phyloP scores from a whole-genome alignment of 306 rosid genomes.

The Elaeagnus macrophylla region DNA sequence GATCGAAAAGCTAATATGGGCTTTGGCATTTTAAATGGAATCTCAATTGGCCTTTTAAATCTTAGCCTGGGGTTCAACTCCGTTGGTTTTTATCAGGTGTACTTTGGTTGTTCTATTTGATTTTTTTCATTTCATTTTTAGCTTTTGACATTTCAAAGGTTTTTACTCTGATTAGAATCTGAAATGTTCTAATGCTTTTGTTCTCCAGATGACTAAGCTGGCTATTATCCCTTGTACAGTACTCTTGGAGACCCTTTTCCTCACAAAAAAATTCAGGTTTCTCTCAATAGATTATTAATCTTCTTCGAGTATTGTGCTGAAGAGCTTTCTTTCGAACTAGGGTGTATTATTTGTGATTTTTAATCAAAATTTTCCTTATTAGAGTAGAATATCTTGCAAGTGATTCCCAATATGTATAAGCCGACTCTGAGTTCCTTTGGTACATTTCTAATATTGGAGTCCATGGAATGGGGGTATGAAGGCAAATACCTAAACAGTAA shows the following conservation, averaged over 20 bases:
- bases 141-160: conserved; percentile 10
- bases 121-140: conserved; percentile 9
- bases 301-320: conserved; percentile 15
- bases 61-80: conserved; percentile 97
- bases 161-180: conserved; percentile 10
- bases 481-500: no score
- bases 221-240: conserved; percentile 99
- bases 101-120: conserved; percentile 10
- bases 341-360: conserved; percentile 7
- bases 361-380: conserved; percentile 1
- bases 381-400: neutral
- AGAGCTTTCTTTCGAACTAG: neutral
- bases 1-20: conserved; percentile 76
- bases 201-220: conserved; percentile 87
- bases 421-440: no score
- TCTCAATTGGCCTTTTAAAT: conserved; percentile 93
- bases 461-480: no score
- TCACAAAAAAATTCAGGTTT: conserved; percentile 86
- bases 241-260: conserved; percentile 86
- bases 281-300: conserved; percentile 8
- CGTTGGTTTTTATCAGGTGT: conserved; percentile 96
- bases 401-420: no score
- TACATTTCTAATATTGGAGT: no score
- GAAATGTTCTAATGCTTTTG: conserved; percentile 21
- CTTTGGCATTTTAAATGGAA: conserved; percentile 92